phyloP scores from a whole-genome alignment of 495 filamentous ascomycete species.

The Schizothecium vesticola region DNA sequence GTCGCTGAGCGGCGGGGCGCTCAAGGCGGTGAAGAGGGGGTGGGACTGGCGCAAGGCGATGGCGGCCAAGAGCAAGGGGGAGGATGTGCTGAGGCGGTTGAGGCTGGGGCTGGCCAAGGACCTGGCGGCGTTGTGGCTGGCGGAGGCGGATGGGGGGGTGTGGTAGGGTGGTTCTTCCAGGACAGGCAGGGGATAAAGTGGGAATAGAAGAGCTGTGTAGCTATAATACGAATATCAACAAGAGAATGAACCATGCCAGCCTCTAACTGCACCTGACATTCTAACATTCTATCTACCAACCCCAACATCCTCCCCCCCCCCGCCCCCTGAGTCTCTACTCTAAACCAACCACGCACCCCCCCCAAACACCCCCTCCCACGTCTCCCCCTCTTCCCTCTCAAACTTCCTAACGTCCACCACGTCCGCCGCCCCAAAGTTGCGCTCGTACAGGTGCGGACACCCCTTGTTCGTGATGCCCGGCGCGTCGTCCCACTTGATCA shows the following conservation, averaged over 20 bases:
- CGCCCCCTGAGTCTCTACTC: no score
- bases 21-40: conserved; percentile 52
- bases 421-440: conserved; percentile 42
- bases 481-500: conserved; percentile 40
- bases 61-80: conserved; percentile 49
- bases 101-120: conserved; percentile 69
- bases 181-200: no score
- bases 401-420: conserved; percentile 31
- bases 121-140: conserved; percentile 57
- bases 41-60: conserved; percentile 84
- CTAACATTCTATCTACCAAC: no score
- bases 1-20: conserved; percentile 32
- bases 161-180: conserved; percentile 20
- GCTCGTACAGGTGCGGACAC: conserved; percentile 42
- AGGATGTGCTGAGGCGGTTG: conserved; percentile 65
- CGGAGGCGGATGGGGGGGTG: conserved; percentile 43
- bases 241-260: background rate
- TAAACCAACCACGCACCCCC: conserved; percentile 21
- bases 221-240: background rate
- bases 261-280: background rate
- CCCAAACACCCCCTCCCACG: conserved; percentile 32
- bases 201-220: background rate
- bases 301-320: no score
- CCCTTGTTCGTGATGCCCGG: conserved; percentile 24
- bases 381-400: conserved; percentile 26